These are phyloP conservation scores for Tripterygium wilfordii DNA, from an alignment of 177 flowering plant species.

Conservation along the genomic window DNA sequence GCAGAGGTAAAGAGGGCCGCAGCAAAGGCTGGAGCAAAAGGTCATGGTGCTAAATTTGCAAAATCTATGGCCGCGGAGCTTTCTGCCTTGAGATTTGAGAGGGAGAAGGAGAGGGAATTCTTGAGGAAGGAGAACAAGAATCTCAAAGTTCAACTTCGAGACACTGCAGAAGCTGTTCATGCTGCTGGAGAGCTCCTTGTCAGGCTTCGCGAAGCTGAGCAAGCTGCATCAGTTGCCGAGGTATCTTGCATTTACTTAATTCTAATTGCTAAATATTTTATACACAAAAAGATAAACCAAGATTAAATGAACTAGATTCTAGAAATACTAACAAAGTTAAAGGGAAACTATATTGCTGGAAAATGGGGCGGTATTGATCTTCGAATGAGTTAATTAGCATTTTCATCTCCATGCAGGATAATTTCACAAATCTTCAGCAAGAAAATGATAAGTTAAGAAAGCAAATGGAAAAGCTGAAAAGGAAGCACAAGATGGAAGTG, in stretches of 20 bases:
- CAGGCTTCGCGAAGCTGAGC: conserved; percentile 88
- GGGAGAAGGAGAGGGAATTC: conserved; percentile 71
- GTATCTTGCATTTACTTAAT: conserved; percentile 39
- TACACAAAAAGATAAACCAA: too few relatives aligned
- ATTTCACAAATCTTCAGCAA: conserved; percentile 37
- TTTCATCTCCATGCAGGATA: conserved; percentile 42
- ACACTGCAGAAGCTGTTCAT: conserved; percentile 98
- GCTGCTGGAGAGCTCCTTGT: conserved; percentile 97
- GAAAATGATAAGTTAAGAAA: conserved; percentile 77
- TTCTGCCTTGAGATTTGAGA: conserved; percentile 71
- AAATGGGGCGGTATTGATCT: too few relatives aligned
- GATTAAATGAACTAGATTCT: too few relatives aligned
- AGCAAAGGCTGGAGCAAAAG: conserved; percentile 70
- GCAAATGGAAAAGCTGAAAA: conserved; percentile 82
- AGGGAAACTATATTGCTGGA: too few relatives aligned
- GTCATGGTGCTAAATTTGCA: conserved; percentile 59
- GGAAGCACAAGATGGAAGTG: conserved; percentile 95
- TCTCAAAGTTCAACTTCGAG: conserved; percentile 75
- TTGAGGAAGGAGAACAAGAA: conserved; percentile 79
- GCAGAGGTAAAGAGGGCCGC: conserved; percentile 92
- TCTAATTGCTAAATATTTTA: too few relatives aligned
- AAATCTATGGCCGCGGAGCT: conserved; percentile 84
- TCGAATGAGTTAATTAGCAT: not conserved
- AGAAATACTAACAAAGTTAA: too few relatives aligned
- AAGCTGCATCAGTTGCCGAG: conserved; percentile 67